These are phyloP conservation scores for Ambrosiella beaveri DNA, from an alignment of 2,329 filamentous ascomycete species.

Conservation along the genomic window DNA sequence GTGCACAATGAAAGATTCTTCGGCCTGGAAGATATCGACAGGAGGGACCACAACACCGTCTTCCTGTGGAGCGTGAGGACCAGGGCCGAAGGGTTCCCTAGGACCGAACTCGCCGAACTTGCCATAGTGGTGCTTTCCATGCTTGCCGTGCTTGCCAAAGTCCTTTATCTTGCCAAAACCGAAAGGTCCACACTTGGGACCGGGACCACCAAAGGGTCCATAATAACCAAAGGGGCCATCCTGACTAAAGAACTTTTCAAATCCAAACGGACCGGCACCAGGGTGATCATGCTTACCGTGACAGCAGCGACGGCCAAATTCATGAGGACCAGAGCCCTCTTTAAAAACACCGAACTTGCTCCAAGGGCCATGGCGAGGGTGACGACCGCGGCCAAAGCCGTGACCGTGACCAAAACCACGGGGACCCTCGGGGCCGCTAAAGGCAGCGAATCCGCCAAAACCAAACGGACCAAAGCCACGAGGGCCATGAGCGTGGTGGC, in stretches of 20 bases:
- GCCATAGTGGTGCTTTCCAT: constrained; percentile 5
- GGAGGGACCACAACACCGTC: constrained; percentile 40
- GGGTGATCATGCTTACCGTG: constrained; percentile 12
- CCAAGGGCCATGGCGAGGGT: constrained; percentile 14
- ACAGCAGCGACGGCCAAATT: constrained; percentile 8
- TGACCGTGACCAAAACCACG: constrained; percentile 15
- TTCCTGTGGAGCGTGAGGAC: neutral
- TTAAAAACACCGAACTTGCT: neutral
- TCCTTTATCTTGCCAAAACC: neutral
- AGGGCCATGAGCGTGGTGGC: constrained; percentile 14
- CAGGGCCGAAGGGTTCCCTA: constrained; percentile 13
- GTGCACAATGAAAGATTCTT: constrained; percentile 49
- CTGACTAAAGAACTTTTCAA: neutral
- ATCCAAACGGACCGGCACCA: constrained; percentile 11
- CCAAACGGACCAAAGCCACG: constrained; percentile 16
- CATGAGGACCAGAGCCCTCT: neutral
- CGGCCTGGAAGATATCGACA: constrained; percentile 59
- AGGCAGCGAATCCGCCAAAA: neutral
- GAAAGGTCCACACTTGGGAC: neutral
- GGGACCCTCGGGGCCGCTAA: constrained; percentile 3
- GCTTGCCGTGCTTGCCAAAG: constrained; percentile 1
- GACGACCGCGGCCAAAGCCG: constrained; percentile 14
- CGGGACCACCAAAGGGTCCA: neutral
- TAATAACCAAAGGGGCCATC: neutral
- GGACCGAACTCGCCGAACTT: constrained; percentile 11